Percentiles rank a stretch among this genome's conserved stretches.
These are phyloP conservation scores for Suhomyces prunicola DNA, from an alignment of 805 yeast genomes.

Conservation along the genomic window DNA sequence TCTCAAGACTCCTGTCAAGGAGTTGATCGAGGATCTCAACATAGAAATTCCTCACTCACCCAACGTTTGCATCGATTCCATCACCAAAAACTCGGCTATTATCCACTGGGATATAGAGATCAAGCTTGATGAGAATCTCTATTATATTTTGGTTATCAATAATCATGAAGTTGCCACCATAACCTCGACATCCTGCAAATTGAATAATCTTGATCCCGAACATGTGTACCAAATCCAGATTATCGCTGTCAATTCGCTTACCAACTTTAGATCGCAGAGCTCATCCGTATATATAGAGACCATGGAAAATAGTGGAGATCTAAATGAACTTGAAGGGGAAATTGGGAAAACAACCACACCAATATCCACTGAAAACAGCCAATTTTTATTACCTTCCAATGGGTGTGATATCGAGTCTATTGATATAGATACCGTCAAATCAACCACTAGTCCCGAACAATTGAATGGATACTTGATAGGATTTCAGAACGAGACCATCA, in stretches of 20 bases:
- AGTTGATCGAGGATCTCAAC: conserved; percentile 44
- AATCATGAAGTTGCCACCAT: conserved; percentile 35
- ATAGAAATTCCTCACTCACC: conserved; percentile 58
- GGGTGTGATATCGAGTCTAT: conserved; percentile 4
- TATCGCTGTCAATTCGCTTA: conserved; percentile 33
- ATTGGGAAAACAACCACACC: not conserved
- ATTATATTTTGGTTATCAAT: conserved; percentile 33
- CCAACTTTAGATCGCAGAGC: conserved; percentile 34
- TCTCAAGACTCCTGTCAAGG: conserved; percentile 44
- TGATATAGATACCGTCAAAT: conserved; percentile 13
- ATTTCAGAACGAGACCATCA: conserved; percentile 26
- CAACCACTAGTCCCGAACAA: conserved; percentile 15
- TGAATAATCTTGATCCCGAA: conserved; percentile 25
- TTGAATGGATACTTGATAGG: conserved; percentile 22
- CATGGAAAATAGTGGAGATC: not conserved
- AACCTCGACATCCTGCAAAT: conserved; percentile 32
- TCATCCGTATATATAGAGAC: conserved; percentile 33
- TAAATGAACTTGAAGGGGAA: not conserved
- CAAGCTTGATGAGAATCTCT: conserved; percentile 27
- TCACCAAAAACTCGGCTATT: conserved; percentile 43
- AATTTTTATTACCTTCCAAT: not conserved
- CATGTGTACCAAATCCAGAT: conserved; percentile 34
- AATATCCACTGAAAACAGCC: not conserved
- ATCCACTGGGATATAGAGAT: conserved; percentile 54
- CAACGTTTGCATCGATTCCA: conserved; percentile 51